Conservation (phyloP, 345 rosid genomes). For the Salix exigua region DNA sequence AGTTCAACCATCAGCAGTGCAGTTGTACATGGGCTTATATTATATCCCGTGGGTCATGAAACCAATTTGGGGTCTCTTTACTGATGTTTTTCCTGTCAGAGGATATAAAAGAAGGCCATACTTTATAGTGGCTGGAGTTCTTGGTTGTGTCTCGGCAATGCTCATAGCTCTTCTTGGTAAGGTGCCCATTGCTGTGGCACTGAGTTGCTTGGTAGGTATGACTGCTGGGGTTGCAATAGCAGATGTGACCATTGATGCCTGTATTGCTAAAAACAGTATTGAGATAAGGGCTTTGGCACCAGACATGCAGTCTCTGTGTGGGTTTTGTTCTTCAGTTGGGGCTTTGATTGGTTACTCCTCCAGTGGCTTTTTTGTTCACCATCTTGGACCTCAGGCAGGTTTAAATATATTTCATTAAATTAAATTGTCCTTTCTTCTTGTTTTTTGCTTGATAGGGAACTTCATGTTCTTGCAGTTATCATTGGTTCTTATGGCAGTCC, state of each 20-base stretch:
- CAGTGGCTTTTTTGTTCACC: constrained; percentile 71
- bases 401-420: not conserved
- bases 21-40: constrained; percentile 65
- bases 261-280: constrained; percentile 73
- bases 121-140: constrained; percentile 58
- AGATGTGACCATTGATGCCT: constrained; percentile 84
- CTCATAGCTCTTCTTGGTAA: constrained; percentile 42
- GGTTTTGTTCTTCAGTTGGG: constrained; percentile 76
- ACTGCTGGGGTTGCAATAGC: constrained; percentile 70
- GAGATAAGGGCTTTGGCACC: constrained; percentile 54
- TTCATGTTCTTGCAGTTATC: constrained; percentile 46
- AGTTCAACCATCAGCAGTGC: constrained; percentile 70
- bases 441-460: not conserved
- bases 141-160: constrained; percentile 53
- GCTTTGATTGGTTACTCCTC: constrained; percentile 62
- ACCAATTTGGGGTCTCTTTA: constrained; percentile 76
- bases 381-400: constrained; percentile 67
- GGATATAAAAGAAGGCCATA: constrained; percentile 75
- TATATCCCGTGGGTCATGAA: constrained; percentile 79
- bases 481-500: constrained; percentile 56
- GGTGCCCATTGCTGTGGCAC: constrained; percentile 49
- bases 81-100: constrained; percentile 63
- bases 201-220: constrained; percentile 60
- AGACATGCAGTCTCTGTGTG: constrained; percentile 81
- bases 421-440: not conserved